Percentiles rank a stretch among this genome's conserved stretches.
phyloP scores from a whole-genome alignment of 345 rosid species.

The Cardamine chenopodiifolia region DNA sequence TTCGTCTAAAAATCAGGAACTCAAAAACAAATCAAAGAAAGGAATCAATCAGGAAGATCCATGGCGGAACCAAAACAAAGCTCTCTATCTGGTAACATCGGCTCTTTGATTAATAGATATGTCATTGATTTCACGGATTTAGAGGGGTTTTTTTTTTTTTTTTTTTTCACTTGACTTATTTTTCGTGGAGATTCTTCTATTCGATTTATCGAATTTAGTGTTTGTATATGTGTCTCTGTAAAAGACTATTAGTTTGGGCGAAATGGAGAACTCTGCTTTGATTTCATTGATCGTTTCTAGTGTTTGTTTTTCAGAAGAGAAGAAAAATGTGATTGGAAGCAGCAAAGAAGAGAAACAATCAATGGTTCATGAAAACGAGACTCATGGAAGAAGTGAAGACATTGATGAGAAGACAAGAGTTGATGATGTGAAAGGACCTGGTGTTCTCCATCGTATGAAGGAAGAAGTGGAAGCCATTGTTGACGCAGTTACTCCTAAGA shows the following conservation, averaged over 20 bases:
- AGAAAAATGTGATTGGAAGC: slow-evolving; percentile 48
- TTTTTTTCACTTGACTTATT: not conserved
- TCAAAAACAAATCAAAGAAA: not conserved
- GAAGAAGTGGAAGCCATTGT: slow-evolving; percentile 60
- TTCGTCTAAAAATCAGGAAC: not conserved
- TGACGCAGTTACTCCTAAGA: slow-evolving; percentile 46
- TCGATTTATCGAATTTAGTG: not conserved
- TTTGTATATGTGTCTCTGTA: not conserved
- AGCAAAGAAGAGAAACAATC: slow-evolving; percentile 49
- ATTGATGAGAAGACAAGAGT: slow-evolving; percentile 50
- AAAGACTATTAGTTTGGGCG: not conserved
- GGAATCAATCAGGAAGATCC: slow-evolving; percentile 7
- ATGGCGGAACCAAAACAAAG: slow-evolving; percentile 38
- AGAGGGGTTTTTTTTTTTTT: not conserved
- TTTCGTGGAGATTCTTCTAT: not conserved
- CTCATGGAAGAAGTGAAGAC: slow-evolving; percentile 59
- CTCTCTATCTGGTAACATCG: slow-evolving; percentile 20
- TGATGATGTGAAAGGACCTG: slow-evolving; percentile 58
- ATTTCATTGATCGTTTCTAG: not conserved
- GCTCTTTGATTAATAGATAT: not conserved
- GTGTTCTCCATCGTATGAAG: slow-evolving; percentile 51
- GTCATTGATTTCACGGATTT: not conserved
- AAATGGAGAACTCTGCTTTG: no score
- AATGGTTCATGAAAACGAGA: slow-evolving; percentile 47
- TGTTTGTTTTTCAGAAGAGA: slow-evolving; percentile 28